These are phyloP conservation scores for Calocybe gangraenosa DNA, from an alignment of 768 basidiomycete species.

Conservation along the genomic window DNA sequence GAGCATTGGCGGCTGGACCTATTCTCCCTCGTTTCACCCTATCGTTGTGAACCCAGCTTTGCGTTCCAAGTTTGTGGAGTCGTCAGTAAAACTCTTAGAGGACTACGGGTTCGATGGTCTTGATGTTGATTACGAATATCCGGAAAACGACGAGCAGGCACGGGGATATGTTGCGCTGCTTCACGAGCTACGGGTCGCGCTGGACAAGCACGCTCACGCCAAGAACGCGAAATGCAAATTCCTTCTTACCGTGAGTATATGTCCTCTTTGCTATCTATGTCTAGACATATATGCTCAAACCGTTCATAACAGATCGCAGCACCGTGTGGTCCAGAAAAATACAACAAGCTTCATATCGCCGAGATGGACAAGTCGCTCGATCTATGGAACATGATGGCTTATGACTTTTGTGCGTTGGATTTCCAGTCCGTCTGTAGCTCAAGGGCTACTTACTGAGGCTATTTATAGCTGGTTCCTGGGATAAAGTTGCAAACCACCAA, in stretches of 20 bases:
- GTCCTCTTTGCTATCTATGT: not conserved
- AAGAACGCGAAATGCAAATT: slow-evolving; percentile 60
- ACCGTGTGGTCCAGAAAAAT: slow-evolving; percentile 87
- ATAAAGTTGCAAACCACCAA: slow-evolving; percentile 70
- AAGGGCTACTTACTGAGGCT: slow-evolving; percentile 1
- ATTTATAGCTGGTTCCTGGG: slow-evolving; percentile 70
- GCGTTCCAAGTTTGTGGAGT: slow-evolving; percentile 76
- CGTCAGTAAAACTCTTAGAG: slow-evolving; percentile 76
- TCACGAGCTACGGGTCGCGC: slow-evolving; percentile 62
- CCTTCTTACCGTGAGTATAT: slow-evolving; percentile 61
- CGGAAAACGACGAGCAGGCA: slow-evolving; percentile 72
- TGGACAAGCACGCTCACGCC: slow-evolving; percentile 69
- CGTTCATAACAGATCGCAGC: slow-evolving; percentile 66
- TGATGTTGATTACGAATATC: slow-evolving; percentile 94
- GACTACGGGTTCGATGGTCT: slow-evolving; percentile 92
- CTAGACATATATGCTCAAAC: too few relatives aligned
- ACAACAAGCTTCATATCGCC: slow-evolving; percentile 67
- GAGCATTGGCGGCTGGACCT: slow-evolving; percentile 96
- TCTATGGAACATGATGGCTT: slow-evolving; percentile 98
- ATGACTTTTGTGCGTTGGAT: slow-evolving; percentile 70
- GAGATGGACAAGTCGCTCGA: slow-evolving; percentile 89
- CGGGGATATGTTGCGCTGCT: slow-evolving; percentile 81
- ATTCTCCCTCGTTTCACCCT: slow-evolving; percentile 82
- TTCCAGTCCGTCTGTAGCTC: not conserved
- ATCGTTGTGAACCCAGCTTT: slow-evolving; percentile 62